phyloP scores from a whole-genome alignment of 257 asterid species.

The Fraxinus quadrangulata region DNA sequence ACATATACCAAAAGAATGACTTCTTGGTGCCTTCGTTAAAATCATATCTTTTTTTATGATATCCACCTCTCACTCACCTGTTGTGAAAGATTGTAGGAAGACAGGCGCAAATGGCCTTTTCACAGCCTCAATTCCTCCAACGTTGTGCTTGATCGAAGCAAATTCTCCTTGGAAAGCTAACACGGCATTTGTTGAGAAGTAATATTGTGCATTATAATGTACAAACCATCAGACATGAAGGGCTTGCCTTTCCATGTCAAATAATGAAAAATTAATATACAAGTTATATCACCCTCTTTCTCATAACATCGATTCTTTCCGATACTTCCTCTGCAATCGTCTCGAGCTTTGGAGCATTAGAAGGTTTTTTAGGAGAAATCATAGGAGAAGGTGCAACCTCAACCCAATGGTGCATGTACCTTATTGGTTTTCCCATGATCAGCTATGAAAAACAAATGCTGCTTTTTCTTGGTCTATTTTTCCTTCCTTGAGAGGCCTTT shows the following conservation, averaged over 20 bases:
- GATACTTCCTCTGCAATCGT: conserved; percentile 57
- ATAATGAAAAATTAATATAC: conserved; percentile 30
- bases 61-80: neutral
- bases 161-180: conserved; percentile 1
- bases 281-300: conserved; percentile 35
- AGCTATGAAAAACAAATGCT: neutral
- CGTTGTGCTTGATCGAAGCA: neutral
- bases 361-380: conserved; percentile 41
- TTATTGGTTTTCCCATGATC: conserved; percentile 45
- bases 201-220: no score
- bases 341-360: conserved; percentile 53
- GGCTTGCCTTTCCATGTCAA: no score
- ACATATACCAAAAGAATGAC: neutral
- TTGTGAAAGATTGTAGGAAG: neutral
- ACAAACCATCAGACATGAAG: no score
- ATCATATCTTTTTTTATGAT: neutral
- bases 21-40: neutral
- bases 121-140: neutral
- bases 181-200: conserved; percentile 17
- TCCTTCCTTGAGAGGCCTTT: neutral
- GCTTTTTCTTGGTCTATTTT: neutral
- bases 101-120: neutral
- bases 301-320: conserved; percentile 25
- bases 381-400: conserved; percentile 62
- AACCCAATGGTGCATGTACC: conserved; percentile 39